These are phyloP conservation scores for Apiospora pterosperma DNA, from an alignment of 2,329 filamentous ascomycete species.

Conservation along the genomic window DNA sequence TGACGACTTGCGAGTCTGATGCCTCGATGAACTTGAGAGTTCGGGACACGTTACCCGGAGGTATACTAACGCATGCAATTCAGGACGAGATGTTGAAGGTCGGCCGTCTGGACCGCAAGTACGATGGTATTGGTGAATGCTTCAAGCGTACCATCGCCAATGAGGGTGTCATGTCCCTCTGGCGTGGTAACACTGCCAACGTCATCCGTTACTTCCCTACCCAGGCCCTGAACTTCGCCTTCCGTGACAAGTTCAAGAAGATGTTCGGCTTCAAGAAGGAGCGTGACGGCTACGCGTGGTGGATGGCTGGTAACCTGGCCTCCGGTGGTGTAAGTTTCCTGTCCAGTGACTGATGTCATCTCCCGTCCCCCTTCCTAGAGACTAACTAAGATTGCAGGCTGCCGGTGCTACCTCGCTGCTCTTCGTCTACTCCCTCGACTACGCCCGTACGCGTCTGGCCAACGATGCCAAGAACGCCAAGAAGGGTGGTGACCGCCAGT, in stretches of 20 bases:
- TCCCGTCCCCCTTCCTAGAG: no score
- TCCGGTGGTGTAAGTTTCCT: slow-evolving; percentile 90
- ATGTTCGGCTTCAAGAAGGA: slow-evolving; percentile 99
- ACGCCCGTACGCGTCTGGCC: slow-evolving; percentile 99
- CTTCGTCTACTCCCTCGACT: slow-evolving; percentile 99
- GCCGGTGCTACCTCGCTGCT: slow-evolving; percentile 99
- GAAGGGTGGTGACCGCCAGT: slow-evolving; percentile 96
- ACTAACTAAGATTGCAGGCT: slow-evolving; percentile 49
- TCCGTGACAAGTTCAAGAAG: slow-evolving; percentile 99
- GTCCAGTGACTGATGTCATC: not conserved
- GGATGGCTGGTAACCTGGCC: slow-evolving; percentile 99
- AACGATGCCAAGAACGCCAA: slow-evolving; percentile 99
- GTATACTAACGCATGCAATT: not conserved
- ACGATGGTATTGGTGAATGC: slow-evolving; percentile 90
- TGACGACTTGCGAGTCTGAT: not conserved
- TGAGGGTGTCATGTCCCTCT: slow-evolving; percentile 93
- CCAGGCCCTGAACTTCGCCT: slow-evolving; percentile 99
- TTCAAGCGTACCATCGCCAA: slow-evolving; percentile 86
- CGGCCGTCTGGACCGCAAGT: slow-evolving; percentile 97
- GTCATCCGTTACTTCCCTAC: slow-evolving; percentile 99
- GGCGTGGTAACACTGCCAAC: slow-evolving; percentile 99
- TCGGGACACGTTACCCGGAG: not conserved
- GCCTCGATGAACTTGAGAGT: not conserved
- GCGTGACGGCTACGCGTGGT: slow-evolving; percentile 94
- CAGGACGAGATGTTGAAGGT: slow-evolving; percentile 99